Evolutionary conservation across 2,329 filamentous ascomycete genomes (phyloP).

Genomic region (Pleoardoris graminearum): DNA sequence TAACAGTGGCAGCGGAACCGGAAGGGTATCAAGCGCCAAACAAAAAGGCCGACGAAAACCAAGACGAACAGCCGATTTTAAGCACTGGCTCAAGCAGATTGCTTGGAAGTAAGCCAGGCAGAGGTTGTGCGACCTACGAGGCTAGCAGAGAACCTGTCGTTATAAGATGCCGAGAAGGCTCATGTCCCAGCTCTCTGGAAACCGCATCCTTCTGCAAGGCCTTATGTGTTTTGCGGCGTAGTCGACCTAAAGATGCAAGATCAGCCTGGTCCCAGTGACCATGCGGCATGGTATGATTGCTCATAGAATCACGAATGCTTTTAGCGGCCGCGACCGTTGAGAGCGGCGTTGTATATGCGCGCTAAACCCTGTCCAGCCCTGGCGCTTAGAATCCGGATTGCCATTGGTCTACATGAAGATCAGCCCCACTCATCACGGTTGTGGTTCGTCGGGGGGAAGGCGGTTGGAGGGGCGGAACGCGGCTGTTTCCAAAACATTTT

Average conservation of each 20-base stretch:
- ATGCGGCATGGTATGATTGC: constrained; percentile 25
- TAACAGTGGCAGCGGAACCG: not conserved
- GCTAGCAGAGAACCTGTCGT: constrained; percentile 36
- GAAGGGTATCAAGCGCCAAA: constrained; percentile 9
- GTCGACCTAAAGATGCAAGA: constrained; percentile 23
- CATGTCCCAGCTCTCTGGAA: constrained; percentile 11
- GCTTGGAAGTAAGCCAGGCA: constrained; percentile 18
- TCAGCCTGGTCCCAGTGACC: constrained; percentile 18
- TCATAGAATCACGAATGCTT: constrained; percentile 4
- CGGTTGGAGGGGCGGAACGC: constrained; percentile 16
- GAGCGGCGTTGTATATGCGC: constrained; percentile 13
- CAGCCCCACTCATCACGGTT: constrained; percentile 9
- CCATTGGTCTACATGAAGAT: constrained; percentile 16
- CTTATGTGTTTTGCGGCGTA: constrained; percentile 16
- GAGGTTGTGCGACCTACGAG: constrained; percentile 33
- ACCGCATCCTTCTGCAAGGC: constrained; percentile 12
- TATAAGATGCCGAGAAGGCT: constrained; percentile 28
- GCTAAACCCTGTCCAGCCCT: constrained; percentile 11
- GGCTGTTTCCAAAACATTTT: constrained; percentile 15
- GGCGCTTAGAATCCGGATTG: constrained; percentile 16
- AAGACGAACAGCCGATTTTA: constrained; percentile 24
- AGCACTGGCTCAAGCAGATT: constrained; percentile 17
- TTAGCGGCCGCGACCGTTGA: constrained; percentile 5
- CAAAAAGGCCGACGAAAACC: constrained; percentile 2
- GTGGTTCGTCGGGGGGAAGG: constrained; percentile 8